Conservation (phyloP, 257 asterid genomes). For the Gynochthodes officinalis region DNA sequence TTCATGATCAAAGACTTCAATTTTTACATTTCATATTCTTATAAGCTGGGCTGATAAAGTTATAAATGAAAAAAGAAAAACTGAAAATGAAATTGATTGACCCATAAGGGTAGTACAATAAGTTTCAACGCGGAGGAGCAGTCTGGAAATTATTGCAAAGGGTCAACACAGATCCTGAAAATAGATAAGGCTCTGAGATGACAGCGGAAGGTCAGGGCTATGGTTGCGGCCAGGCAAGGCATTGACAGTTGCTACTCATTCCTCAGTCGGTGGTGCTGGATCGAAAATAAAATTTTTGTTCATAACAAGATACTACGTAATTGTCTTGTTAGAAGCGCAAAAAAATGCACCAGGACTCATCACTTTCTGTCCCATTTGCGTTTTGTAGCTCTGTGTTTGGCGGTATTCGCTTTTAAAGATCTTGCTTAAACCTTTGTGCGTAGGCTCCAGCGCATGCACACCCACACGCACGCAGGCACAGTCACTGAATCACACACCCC, state of each 20-base stretch:
- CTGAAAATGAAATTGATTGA: not conserved
- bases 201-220: slow-evolving; percentile 21
- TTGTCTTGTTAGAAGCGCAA: not conserved
- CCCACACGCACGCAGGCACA: slow-evolving; percentile 49
- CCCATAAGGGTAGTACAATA: slow-evolving; percentile 19
- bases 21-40: too few species aligned
- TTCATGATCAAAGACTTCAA: not conserved
- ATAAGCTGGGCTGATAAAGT: too few species aligned
- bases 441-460: too few species aligned
- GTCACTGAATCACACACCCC: not conserved
- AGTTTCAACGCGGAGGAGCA: not conserved
- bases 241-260: too few species aligned
- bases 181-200: slow-evolving; percentile 9
- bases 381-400: slow-evolving; percentile 15
- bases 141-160: not conserved
- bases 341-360: not conserved
- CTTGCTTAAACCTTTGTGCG: slow-evolving; percentile 13
- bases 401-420: slow-evolving; percentile 20
- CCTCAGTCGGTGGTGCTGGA: not conserved
- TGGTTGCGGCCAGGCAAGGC: slow-evolving; percentile 5
- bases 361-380: slow-evolving; percentile 10
- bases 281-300: too few species aligned
- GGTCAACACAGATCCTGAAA: slow-evolving; percentile 17
- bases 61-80: not conserved
- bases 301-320: not conserved